Evolutionary conservation across 2,329 filamentous ascomycete species (phyloP).

Genomic region (Aurifilum marmelostoma): DNA sequence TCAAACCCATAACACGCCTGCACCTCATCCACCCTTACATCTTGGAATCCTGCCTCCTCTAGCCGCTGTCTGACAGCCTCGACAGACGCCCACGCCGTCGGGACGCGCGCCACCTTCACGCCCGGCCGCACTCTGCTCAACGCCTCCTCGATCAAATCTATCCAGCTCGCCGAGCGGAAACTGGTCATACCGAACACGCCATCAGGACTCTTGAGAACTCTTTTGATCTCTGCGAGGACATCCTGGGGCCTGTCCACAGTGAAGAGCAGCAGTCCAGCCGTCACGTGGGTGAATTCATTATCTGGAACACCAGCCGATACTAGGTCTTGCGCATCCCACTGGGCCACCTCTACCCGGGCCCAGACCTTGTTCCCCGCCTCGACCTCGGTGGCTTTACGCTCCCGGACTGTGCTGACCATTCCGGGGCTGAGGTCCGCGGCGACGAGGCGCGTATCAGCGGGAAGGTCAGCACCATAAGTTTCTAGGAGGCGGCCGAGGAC

Average conservation of each 20-base stretch:
- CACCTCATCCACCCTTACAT: background rate
- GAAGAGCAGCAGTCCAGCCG: conserved; percentile 4
- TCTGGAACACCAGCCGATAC: background rate
- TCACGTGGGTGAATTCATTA: background rate
- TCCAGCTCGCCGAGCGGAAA: background rate
- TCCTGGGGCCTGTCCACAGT: background rate
- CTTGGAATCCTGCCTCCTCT: background rate
- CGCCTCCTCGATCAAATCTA: background rate
- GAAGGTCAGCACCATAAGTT: background rate
- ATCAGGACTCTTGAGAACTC: background rate
- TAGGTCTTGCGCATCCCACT: conserved; percentile 4
- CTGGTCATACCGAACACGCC: conserved; percentile 1
- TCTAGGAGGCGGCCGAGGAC: background rate
- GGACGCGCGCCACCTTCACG: background rate
- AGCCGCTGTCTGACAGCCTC: background rate
- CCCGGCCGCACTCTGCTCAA: background rate
- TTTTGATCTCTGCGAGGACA: background rate
- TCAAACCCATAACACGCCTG: background rate
- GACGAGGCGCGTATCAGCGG: background rate
- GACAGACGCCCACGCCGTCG: background rate
- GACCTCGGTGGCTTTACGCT: background rate
- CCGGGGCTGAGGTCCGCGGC: background rate
- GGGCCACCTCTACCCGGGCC: background rate
- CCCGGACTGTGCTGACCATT: background rate
- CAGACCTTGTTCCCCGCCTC: background rate